Evolutionary conservation across 768 basidiomycete genomes (phyloP).

Genomic region (Phylloporus sp.): DNA sequence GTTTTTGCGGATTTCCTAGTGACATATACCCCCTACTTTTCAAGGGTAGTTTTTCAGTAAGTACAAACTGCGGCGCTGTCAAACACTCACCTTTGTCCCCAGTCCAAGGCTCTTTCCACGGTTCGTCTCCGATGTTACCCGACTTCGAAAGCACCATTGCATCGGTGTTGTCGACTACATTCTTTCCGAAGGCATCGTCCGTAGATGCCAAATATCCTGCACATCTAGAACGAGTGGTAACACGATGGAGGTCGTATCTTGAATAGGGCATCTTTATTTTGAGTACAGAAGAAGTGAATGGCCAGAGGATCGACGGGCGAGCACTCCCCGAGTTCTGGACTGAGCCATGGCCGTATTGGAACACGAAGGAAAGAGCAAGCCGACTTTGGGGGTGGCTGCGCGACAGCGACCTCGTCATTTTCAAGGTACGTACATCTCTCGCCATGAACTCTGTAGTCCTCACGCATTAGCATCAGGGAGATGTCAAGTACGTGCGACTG

Average conservation of each 20-base stretch:
- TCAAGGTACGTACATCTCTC: conserved; percentile 54
- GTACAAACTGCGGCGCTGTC: conserved; percentile 20
- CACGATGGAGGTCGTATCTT: conserved; percentile 74
- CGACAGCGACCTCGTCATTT: conserved; percentile 67
- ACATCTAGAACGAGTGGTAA: conserved; percentile 56
- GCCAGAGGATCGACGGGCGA: conserved; percentile 22
- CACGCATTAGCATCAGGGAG: conserved; percentile 53
- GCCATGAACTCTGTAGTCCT: background rate
- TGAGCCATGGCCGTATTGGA: conserved; percentile 70
- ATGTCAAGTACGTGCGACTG: conserved; percentile 70
- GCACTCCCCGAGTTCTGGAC: conserved; percentile 63
- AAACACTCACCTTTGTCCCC: conserved; percentile 10
- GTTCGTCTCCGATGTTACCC: conserved; percentile 93
- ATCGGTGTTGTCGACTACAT: conserved; percentile 53
- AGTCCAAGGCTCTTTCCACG: conserved; percentile 95
- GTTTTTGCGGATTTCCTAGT: conserved; percentile 92
- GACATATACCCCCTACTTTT: conserved; percentile 80
- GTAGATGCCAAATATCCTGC: conserved; percentile 26
- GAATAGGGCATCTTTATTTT: conserved; percentile 65
- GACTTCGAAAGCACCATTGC: conserved; percentile 68
- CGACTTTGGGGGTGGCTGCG: conserved; percentile 49
- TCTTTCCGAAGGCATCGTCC: conserved; percentile 42
- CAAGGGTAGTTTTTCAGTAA: conserved; percentile 86
- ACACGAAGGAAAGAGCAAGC: conserved; percentile 53
- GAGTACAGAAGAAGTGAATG: conserved; percentile 36